Evolutionary conservation across 495 filamentous ascomycete species (phyloP), one percentile per base, ranked within the genome.

Genomic region (Achaetomiella virescens): DNA sequence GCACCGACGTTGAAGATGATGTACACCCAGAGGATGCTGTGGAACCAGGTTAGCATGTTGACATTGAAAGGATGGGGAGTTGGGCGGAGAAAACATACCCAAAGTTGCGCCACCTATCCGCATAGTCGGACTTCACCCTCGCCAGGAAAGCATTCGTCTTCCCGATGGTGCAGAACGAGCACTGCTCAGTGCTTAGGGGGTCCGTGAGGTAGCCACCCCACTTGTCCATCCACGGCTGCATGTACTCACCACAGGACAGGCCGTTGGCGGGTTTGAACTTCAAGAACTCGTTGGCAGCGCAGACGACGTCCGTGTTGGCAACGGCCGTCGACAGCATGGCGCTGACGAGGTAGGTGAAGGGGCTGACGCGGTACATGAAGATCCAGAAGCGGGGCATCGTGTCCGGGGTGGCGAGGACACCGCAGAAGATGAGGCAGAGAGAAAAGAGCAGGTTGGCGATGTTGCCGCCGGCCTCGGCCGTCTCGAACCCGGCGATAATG

Each of bases 341-440:
- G 27, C 74, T 76, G 7, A 90, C 79, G 0, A 88, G 69, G 59
- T 91, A 90, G 0, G 84, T 86, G 54, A 91, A 83, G 6, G 89
- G 88, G 6, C 84, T 87, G 48, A 88, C 73, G 25, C 84, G 83
- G 67, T 91, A 89, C 84, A 91, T 88, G 75, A 90, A 91, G 59
- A 87, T 88, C 88, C 88, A 93, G 75, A 91, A 90, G 10, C 79
- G 67, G 10, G 87, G 87, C 25, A 90, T 70, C 2, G 69, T 73
- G 3, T 69, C 61, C 2, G 88, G 85, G 33, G 66, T 76, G 50
- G 85, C 82, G 57, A 91, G 80, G 45, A 91, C 86, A 76, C 85
- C 84, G 62, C 82, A 86, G 76, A 90, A 89, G 67, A 86, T 82
- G 59, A 86, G 65, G 61, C 78, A 82, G 10, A 90, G 67, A 14